A percentile compares a stretch with the other conserved stretches of the same genome.
Conservation (phyloP, 2,329 filamentous ascomycete species). For the Ascochyta rabiei region DNA sequence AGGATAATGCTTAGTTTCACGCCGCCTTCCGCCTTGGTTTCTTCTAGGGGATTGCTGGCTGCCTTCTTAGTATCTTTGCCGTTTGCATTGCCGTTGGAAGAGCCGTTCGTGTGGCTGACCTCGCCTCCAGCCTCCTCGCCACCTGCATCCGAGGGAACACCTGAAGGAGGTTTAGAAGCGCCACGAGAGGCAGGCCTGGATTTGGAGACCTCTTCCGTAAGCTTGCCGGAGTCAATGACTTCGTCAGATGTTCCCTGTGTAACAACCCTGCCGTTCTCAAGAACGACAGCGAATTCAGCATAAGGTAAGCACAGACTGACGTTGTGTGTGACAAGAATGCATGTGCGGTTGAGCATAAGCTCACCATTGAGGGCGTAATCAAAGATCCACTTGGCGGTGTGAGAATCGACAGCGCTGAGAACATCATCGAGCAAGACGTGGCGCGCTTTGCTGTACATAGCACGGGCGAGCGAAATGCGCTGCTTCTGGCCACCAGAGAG, state of each 20-base stretch:
- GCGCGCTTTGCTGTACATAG: constrained; percentile 92
- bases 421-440: constrained; percentile 94
- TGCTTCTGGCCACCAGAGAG: constrained; percentile 98
- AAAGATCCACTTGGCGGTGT: constrained; percentile 98
- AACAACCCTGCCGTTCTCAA: constrained; percentile 83
- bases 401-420: constrained; percentile 93
- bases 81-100: constrained; percentile 54
- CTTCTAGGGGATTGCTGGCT: constrained; percentile 58
- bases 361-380: constrained; percentile 88
- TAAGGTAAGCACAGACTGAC: constrained; percentile 83
- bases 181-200: constrained; percentile 72
- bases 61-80: constrained; percentile 52
- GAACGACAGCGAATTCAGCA: constrained; percentile 78
- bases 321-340: constrained; percentile 95
- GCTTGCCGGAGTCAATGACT: constrained; percentile 82
- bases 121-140: constrained; percentile 36
- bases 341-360: constrained; percentile 86
- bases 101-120: constrained; percentile 55
- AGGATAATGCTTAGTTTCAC: constrained; percentile 87
- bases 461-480: constrained; percentile 92
- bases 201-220: constrained; percentile 84
- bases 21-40: constrained; percentile 82
- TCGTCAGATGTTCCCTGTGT: constrained; percentile 78
- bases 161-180: constrained; percentile 76
- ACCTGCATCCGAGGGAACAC: constrained; percentile 75